Conservation (phyloP, 805 yeast species). For the Suhomyces sp. region DNA sequence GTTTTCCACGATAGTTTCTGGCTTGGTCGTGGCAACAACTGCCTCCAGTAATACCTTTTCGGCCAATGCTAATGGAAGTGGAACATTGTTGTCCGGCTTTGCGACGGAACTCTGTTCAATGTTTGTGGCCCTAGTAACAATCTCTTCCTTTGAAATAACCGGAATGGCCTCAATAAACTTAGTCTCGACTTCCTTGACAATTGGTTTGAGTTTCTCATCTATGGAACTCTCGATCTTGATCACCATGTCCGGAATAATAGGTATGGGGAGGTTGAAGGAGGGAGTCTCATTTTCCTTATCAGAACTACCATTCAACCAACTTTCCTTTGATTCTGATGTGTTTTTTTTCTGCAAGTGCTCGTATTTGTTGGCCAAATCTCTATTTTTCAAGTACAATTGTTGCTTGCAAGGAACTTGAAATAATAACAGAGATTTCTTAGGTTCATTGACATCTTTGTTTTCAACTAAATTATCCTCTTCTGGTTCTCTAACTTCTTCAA, state of each 20-base stretch:
- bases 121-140: too few relatives aligned
- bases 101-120: too few relatives aligned
- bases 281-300: background rate
- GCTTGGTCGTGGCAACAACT: too few relatives aligned
- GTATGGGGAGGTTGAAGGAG: slow-evolving; percentile 17
- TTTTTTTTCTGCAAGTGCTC: slow-evolving; percentile 2
- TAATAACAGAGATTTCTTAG: slow-evolving; percentile 11
- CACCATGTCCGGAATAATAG: slow-evolving; percentile 25
- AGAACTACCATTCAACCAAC: too few relatives aligned
- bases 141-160: background rate
- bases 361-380: slow-evolving; percentile 9
- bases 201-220: slow-evolving; percentile 25
- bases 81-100: too few relatives aligned
- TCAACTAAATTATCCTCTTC: slow-evolving; percentile 5
- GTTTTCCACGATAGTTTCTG: too few relatives aligned
- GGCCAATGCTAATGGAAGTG: too few relatives aligned
- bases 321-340: too few relatives aligned
- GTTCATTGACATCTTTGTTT: background rate
- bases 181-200: slow-evolving; percentile 16
- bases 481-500: slow-evolving; percentile 11
- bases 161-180: slow-evolving; percentile 7
- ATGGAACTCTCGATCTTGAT: slow-evolving; percentile 21
- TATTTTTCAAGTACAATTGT: slow-evolving; percentile 22
- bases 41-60: too few relatives aligned
- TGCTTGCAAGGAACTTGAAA: slow-evolving; percentile 26